Base-by-base conservation (phyloP, 371 early-diverging fungal genomes). In the Mortierella sp. region DNA sequence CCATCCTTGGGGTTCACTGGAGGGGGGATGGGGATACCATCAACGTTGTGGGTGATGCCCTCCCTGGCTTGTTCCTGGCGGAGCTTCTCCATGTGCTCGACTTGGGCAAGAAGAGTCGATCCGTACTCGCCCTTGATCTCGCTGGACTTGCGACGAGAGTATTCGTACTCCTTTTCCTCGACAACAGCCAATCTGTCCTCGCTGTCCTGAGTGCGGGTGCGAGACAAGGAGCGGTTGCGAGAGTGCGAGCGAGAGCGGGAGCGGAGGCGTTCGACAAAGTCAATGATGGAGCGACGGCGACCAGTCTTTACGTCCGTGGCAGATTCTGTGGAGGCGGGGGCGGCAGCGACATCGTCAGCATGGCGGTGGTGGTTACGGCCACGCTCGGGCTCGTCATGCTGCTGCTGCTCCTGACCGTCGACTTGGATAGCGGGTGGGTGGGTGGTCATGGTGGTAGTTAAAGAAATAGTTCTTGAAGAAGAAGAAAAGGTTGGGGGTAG, bases 101-200 rank as follows among this genome's bases (percentile, higher is more conserved):
- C 45, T 51, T 60, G 68, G n/a, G 68, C 68, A 25, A 51, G 37
- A 26, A 64, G 28, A 7, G 47, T 45, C 18, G 29, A n/a, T 6
- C 48, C 68, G 56, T 73, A 73, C 15, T 67, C 64, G 12, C 64
- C 73, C 29, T 57, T 55, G 47, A 67, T 52, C 11, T 73, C 73
- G 25, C 52, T 15, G 11, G 73, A 73, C 25, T 53, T 62, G 26
- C 73, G 73, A 26, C 68, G 62, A 37, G 67, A 59, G 45, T 63
- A 51, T 4, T 1, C 18, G 37, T 53, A 53, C 53, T 53, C 53
- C 19, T 53, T 7, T 3, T 53, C 53, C 7, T 53, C 53, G 3
- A 53, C 11, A 26, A 37, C 37, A 37, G 37, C 37, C 37, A 37
- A 37, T 37, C 37, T 37, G 9, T 3, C 37, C 3, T 37, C 37